Percentiles rank a stretch among this genome's conserved stretches.
These are phyloP conservation scores for Geosiphon pyriformis DNA, from an alignment of 192 early-diverging fungal genomes.

Conservation along the genomic window DNA sequence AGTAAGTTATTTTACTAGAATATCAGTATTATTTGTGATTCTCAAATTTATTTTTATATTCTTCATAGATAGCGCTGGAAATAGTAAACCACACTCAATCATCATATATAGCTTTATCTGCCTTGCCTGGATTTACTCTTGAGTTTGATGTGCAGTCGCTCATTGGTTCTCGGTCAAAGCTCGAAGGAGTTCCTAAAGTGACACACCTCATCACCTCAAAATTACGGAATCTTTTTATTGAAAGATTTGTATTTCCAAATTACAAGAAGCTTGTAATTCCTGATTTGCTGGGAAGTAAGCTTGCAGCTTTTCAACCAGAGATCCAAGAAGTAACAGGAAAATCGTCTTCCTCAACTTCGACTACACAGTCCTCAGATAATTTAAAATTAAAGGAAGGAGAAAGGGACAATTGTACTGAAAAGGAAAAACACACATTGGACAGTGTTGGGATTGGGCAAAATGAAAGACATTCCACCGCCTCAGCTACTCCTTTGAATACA, in stretches of 20 bases:
- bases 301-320: neutral
- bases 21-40: too few relatives aligned
- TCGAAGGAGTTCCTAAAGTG: conserved; percentile 93
- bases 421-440: too few relatives aligned
- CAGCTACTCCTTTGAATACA: too few relatives aligned
- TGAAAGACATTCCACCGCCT: too few relatives aligned
- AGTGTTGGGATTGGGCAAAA: too few relatives aligned
- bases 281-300: conserved; percentile 33
- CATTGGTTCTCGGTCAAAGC: conserved; percentile 92
- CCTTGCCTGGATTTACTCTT: conserved; percentile 63
- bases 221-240: conserved; percentile 61
- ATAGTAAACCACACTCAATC: conserved; percentile 38
- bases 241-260: conserved; percentile 71
- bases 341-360: neutral
- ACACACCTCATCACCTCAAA: conserved; percentile 76
- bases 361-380: neutral
- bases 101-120: conserved; percentile 50
- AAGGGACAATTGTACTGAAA: too few relatives aligned
- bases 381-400: too few relatives aligned
- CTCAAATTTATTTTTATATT: too few relatives aligned
- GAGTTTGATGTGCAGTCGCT: conserved; percentile 87
- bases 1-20: conserved; percentile 48
- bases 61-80: conserved; percentile 39
- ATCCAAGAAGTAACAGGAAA: neutral
- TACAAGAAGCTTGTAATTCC: conserved; percentile 63